A percentile compares a stretch with the other conserved stretches of the same genome.
Conservation (phyloP, 805 yeast genomes). For the Schwanniomyces vanrijiae region DNA sequence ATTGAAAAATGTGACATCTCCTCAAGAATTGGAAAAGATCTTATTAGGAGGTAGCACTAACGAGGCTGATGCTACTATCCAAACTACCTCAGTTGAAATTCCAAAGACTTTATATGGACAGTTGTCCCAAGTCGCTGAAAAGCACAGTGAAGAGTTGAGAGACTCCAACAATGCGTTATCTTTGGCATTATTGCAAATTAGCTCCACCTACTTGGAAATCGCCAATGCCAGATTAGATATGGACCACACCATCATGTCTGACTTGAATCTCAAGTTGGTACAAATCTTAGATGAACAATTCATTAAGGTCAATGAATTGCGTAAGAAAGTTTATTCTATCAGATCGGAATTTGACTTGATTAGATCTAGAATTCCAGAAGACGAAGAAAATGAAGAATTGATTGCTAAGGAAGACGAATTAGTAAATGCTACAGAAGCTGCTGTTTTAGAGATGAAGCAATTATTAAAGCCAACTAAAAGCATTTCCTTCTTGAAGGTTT, state of each 20-base stretch:
- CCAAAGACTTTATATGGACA: constrained; percentile 79
- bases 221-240: constrained; percentile 70
- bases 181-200: constrained; percentile 52
- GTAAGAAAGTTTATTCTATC: constrained; percentile 68
- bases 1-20: constrained; percentile 61
- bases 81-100: constrained; percentile 35
- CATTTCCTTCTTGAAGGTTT: constrained; percentile 61
- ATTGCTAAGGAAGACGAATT: constrained; percentile 72
- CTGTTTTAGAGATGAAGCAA: constrained; percentile 77
- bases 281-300: constrained; percentile 56
- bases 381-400: constrained; percentile 50
- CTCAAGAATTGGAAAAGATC: constrained; percentile 64
- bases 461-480: constrained; percentile 67
- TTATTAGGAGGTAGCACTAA: constrained; percentile 35
- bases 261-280: constrained; percentile 58
- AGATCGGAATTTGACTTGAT: constrained; percentile 69
- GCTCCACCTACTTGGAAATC: constrained; percentile 58
- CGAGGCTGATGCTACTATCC: constrained; percentile 24
- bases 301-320: constrained; percentile 56
- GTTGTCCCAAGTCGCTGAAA: constrained; percentile 54
- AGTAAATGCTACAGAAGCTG: constrained; percentile 73
- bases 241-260: constrained; percentile 60
- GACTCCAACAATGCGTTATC: constrained; percentile 49
- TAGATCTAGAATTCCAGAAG: constrained; percentile 51
- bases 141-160: constrained; percentile 48